Conservation (phyloP, 768 basidiomycete genomes). For the Suillus discolor region DNA sequence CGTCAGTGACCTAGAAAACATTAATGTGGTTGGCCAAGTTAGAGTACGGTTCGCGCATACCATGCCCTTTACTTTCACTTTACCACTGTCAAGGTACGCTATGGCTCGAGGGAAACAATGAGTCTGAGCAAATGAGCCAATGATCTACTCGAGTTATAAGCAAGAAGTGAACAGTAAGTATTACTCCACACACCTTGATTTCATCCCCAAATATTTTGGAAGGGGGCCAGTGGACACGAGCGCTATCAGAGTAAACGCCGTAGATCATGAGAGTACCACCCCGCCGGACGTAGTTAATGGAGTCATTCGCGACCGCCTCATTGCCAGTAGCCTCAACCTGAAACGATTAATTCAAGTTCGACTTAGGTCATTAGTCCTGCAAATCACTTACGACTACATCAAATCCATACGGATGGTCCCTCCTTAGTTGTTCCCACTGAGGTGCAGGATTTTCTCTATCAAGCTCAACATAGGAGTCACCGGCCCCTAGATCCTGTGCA, state of each 20-base stretch:
- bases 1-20: constrained; percentile 49
- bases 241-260: constrained; percentile 58
- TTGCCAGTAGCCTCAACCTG: constrained; percentile 44
- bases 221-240: constrained; percentile 55
- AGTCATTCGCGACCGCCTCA: constrained; percentile 41
- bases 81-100: constrained; percentile 56
- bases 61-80: constrained; percentile 54
- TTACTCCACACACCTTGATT: constrained; percentile 37
- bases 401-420: constrained; percentile 47
- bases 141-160: constrained; percentile 37
- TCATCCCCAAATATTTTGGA: constrained; percentile 59
- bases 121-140: constrained; percentile 60
- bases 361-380: not conserved
- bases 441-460: constrained; percentile 36
- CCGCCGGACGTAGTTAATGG: constrained; percentile 43
- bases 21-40: not conserved
- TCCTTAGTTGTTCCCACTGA: constrained; percentile 43
- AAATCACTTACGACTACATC: constrained; percentile 38
- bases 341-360: not conserved
- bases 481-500: constrained; percentile 41
- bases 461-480: constrained; percentile 44
- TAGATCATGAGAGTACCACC: constrained; percentile 54
- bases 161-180: not conserved
- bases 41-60: constrained; percentile 27
- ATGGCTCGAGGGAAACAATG: constrained; percentile 62